phyloP scores from a whole-genome alignment of 768 basidiomycete species.

The Neoboletus magnificus region DNA sequence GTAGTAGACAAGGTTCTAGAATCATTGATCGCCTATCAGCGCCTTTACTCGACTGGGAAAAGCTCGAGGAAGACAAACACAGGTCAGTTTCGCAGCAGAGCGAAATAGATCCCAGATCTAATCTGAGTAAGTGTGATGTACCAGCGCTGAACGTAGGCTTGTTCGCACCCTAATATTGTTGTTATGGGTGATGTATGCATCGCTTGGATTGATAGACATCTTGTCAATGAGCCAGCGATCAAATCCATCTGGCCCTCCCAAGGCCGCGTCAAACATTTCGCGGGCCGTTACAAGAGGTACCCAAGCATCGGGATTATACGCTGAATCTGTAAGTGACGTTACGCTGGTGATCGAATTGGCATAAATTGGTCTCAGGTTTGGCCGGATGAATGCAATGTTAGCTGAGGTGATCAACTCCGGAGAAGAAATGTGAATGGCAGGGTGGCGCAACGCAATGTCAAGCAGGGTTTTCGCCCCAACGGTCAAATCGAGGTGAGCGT shows the following conservation, averaged over 20 bases:
- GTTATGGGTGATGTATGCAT: slow-evolving; percentile 73
- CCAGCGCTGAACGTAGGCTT: not conserved
- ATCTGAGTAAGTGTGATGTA: not conserved
- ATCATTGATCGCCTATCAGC: not conserved
- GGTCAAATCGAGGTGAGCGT: slow-evolving; percentile 73
- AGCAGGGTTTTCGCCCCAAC: slow-evolving; percentile 55
- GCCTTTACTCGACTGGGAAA: not conserved
- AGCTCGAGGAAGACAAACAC: slow-evolving; percentile 34
- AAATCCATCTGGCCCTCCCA: slow-evolving; percentile 65
- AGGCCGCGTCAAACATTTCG: slow-evolving; percentile 42
- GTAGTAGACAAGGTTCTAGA: slow-evolving; percentile 42
- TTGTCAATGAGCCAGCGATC: slow-evolving; percentile 61
- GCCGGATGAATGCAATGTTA: slow-evolving; percentile 44
- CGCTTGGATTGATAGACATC: slow-evolving; percentile 64
- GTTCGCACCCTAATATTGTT: slow-evolving; percentile 56
- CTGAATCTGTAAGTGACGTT: slow-evolving; percentile 33
- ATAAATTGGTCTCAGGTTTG: slow-evolving; percentile 53
- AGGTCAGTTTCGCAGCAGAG: slow-evolving; percentile 48
- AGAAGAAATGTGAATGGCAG: slow-evolving; percentile 58
- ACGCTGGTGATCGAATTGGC: slow-evolving; percentile 12
- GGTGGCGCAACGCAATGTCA: slow-evolving; percentile 51
- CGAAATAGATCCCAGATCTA: slow-evolving; percentile 78
- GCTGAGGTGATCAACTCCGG: slow-evolving; percentile 36
- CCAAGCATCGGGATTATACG: slow-evolving; percentile 50
- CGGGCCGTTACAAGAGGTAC: slow-evolving; percentile 54